Evolutionary conservation across 768 basidiomycete genomes (phyloP), one percentile per base, ranked within the genome.

Genomic region (Boletus rubroflammeus): DNA sequence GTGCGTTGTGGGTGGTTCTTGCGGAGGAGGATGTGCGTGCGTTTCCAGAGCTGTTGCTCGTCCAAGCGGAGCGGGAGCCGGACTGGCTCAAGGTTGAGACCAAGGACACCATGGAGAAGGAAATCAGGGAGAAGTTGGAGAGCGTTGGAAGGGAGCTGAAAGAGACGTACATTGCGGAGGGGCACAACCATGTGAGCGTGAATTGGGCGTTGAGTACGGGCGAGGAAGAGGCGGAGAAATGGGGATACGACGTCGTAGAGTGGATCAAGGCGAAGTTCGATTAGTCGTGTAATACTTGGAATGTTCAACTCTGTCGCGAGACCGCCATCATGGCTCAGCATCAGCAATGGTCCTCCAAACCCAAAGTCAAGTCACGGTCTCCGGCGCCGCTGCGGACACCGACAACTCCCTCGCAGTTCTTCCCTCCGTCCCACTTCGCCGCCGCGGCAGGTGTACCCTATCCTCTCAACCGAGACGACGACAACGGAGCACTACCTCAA

Each of bases 171-270:
- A 61, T 81, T 25, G 78, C 73, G 0, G 62, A 63, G 54, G 80
- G 79, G 0, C 85, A 88, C 57, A 87, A 87, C 64, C 86, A 87
- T 59, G 70, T 87, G 51, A 87, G 84, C 54, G 60, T 76, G 14
- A 75, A 77, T 46, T 76, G 72, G 72, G 76, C 75, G 14, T 61
- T 85, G 53, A 65, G 73, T 3, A 78, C 76, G 2, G 84, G 85
- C 2, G 69, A 84, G 9, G 81, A 78, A 15, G 66, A 81, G 59
- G 86, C 81, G 17, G 85, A 87, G 60, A 74, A 79, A 31, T 86
- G 85, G 84, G 84, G 74, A 1, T 70, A 78, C 51, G 76, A 81
- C 17, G 76, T 79, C 34, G 67, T 62, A 4, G 47, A 55, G 7
- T 78, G 71, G 72, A 58, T 76, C 49, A 64, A 67, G 46, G 60